A percentile compares a stretch with the other conserved stretches of the same genome.
Conservation (phyloP, 176 grass and related monocot species). For the Aegilops bicornis region DNA sequence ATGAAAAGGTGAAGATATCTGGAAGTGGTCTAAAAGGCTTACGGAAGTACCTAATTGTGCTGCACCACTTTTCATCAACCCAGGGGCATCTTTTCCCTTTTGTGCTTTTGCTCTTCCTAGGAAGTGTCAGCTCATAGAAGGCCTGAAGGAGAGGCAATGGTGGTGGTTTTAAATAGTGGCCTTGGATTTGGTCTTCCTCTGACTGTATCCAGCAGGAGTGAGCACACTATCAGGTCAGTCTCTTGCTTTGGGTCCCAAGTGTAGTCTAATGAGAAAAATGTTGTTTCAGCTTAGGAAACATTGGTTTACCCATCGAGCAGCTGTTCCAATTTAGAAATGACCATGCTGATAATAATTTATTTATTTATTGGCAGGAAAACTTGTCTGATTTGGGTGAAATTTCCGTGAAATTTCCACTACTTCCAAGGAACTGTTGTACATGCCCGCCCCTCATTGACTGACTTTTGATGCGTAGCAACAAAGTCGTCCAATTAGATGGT, state of each 20-base stretch:
- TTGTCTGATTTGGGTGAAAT: neutral
- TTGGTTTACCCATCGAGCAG: slow-evolving; percentile 7
- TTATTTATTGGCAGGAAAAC: neutral
- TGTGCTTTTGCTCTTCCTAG: too few species aligned
- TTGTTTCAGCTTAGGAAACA: neutral
- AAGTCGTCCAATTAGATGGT: neutral
- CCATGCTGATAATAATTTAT: neutral
- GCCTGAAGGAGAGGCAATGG: too few species aligned
- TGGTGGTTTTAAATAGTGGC: too few species aligned
- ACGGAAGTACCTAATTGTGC: too few species aligned
- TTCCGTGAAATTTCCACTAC: neutral
- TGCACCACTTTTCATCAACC: too few species aligned
- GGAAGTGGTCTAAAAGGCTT: too few species aligned
- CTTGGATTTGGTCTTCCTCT: slow-evolving; percentile 9
- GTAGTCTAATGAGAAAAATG: slow-evolving; percentile 8
- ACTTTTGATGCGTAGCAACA: slow-evolving; percentile 7
- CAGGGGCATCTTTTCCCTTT: too few species aligned
- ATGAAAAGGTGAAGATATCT: too few species aligned
- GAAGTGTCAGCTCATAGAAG: neutral
- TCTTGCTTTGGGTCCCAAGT: neutral
- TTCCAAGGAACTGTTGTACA: neutral
- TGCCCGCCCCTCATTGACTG: neutral
- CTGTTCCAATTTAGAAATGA: neutral
- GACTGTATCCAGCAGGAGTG: neutral
- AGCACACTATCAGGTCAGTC: too few species aligned